Base-by-base conservation (phyloP, 768 basidiomycete genomes). In the Leucocoprinus birnbaumii region DNA sequence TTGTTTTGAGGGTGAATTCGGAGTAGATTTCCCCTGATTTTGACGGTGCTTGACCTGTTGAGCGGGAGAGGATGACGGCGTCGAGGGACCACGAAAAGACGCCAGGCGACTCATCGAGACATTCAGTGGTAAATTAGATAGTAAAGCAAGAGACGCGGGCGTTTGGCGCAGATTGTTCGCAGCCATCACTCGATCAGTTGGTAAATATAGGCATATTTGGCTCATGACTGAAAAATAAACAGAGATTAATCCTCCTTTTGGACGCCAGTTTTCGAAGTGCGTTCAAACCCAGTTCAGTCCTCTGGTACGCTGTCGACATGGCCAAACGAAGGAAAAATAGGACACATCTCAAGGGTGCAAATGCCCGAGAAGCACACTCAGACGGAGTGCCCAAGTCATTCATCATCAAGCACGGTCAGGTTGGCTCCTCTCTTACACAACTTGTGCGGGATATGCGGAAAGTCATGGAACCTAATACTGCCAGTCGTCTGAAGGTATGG, bases 401-500 rank as follows among this genome's bases (percentile, higher is more conserved):
- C 65, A 90, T 99, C 56, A 91, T 99, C 67, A 96, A 95, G 69
- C 92, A 95, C 73, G 97, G 97, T 38, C 85, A 87, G 55, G 94
- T 98, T 26, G 96, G 97, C 18, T 77, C 81, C 47, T 93, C 92
- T 7, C 75, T 98, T 53, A 73, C 85, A 3, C 91, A 94, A 65
- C 87, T 99, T 35, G 95, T 98, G 18, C 82, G 91, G 53, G 96
- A 99, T 72, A 75, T 97, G 65, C 79, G 97, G 64, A 91, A 91
- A 70, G 91, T 97, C 57, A 92, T 99, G 91, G 97, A 99, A 68
- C 97, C 97, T 57, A 93, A 98, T 65, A 99, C 97, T 13, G 97
- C 96, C 18, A 87, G 86, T 59, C 81, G 97, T 48, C 79, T 99
- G n/a, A 86, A 76, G 72, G 95, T 96, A 58, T 60, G 74, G 74